A percentile compares a stretch with the other conserved stretches of the same genome.
phyloP scores from a whole-genome alignment of 1,139 yeast genomes.

The Pichia sp. region DNA sequence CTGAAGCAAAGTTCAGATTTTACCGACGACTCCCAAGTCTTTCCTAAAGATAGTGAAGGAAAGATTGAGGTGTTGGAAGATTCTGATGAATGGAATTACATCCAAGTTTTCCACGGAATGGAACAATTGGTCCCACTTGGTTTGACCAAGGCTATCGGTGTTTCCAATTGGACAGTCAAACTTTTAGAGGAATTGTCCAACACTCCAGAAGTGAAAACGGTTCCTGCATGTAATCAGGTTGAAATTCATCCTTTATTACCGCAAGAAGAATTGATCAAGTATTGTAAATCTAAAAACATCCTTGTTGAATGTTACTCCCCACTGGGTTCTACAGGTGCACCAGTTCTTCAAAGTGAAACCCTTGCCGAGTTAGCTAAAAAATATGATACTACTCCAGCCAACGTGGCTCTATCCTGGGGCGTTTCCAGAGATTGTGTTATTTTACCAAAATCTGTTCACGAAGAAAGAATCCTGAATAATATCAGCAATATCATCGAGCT shows the following conservation, averaged over 20 bases:
- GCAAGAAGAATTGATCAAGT: conserved; percentile 54
- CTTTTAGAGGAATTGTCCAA: no score
- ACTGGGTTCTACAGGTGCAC: conserved; percentile 63
- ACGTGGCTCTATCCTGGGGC: conserved; percentile 65
- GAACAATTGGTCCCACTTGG: conserved; percentile 43
- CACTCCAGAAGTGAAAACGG: conserved; percentile 41
- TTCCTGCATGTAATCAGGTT: conserved; percentile 65
- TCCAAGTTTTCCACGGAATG: conserved; percentile 63
- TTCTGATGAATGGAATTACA: conserved; percentile 41
- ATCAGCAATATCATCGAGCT: conserved; percentile 40
- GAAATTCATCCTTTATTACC: conserved; percentile 73
- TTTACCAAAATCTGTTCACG: conserved; percentile 64
- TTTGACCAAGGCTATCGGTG: conserved; percentile 58
- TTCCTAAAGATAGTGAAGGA: neutral
- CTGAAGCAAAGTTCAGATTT: no score
- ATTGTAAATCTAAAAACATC: conserved; percentile 45
- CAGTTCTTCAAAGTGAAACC: conserved; percentile 44
- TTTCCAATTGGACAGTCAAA: conserved; percentile 71
- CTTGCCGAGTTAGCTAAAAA: conserved; percentile 47
- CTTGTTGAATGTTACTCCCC: conserved; percentile 73
- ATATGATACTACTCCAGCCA: conserved; percentile 49
- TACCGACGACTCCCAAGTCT: conserved; percentile 15
- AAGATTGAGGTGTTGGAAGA: conserved; percentile 29
- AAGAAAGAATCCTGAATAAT: conserved; percentile 53
- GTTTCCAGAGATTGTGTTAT: conserved; percentile 61